These are phyloP conservation scores for Neurospora sp. DNA, from an alignment of 495 filamentous ascomycete genomes.

Conservation along the genomic window DNA sequence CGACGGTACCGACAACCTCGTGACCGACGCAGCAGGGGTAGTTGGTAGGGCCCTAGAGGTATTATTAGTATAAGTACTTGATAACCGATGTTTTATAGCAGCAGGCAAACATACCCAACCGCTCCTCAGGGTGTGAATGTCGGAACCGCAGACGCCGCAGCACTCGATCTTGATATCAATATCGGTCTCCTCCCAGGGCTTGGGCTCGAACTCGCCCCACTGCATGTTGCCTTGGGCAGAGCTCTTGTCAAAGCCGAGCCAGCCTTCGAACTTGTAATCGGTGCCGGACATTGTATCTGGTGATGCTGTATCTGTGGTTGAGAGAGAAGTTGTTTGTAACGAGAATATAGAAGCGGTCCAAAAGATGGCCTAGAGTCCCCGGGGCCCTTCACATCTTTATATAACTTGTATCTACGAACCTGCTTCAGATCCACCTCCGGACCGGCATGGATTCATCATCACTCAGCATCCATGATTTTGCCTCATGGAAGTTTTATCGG, in stretches of 20 bases:
- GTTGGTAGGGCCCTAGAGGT: constrained; percentile 39
- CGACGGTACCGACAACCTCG: constrained; percentile 72
- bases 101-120: constrained; percentile 47
- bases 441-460: neutral
- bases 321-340: neutral
- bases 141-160: constrained; percentile 76
- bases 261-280: constrained; percentile 59
- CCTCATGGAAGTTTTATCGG: neutral
- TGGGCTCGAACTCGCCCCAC: constrained; percentile 65
- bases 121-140: constrained; percentile 64
- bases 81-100: neutral
- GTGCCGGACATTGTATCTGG: constrained; percentile 13
- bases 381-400: neutral
- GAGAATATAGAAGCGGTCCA: neutral
- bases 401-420: neutral
- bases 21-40: constrained; percentile 75
- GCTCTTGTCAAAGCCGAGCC: constrained; percentile 57
- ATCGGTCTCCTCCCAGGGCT: constrained; percentile 68
- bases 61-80: neutral
- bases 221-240: constrained; percentile 58
- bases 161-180: constrained; percentile 71
- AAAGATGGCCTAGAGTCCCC: neutral
- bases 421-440: neutral
- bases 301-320: neutral
- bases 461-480: neutral